Evolutionary conservation across 2,329 filamentous ascomycete genomes (phyloP), one percentile per base, ranked within the genome.

Genomic region (Nothophaeocryptopus gaeumannii): DNA sequence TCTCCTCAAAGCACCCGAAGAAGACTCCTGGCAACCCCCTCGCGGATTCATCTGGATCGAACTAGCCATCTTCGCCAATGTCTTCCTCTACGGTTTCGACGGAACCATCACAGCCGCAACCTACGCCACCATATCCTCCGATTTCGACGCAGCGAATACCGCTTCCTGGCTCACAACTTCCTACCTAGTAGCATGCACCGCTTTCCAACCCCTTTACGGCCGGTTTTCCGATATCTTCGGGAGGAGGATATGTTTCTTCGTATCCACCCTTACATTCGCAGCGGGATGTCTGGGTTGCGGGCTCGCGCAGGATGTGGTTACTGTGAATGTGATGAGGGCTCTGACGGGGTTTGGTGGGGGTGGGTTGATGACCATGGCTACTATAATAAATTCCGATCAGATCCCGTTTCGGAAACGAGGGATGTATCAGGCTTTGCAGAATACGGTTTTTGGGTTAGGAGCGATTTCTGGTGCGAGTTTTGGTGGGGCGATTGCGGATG

Each of bases 141-240:
- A 83, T 83, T 39, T 73, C 76, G 1, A 47, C 36, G 39, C 49
- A 47, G 47, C 45, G n/a, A 48, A 54, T 33, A 48, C 47, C 11
- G 47, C 45, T 45, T 51, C 47, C 29, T 81, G 78, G 78, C 76
- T 76, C 1, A 77, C 76, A 5, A 79, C 77, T 0, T 74, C 76
- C 8, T 73, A 74, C 3, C 64, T 82, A 38, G 76, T 82, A 39
- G 78, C 78, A 29, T 80, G 78, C 51, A 84, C 83, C 0, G 77
- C 79, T 31, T 85, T 85, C 55, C 82, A 83, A 55, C 80, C 84
- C 51, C 72, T 86, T 0, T 85, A 85, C 61, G 82, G 82, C 14
- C 74, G 65, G 10, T 51, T 67, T 13, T 58, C 51, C 14, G 64
- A 67, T 39, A 58, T 67, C 3, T 67, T 67, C 39, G 65, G 65